Evolutionary conservation across 2,329 filamentous ascomycete genomes (phyloP).

Genomic region (Magnaporthiopsis rhizophila): DNA sequence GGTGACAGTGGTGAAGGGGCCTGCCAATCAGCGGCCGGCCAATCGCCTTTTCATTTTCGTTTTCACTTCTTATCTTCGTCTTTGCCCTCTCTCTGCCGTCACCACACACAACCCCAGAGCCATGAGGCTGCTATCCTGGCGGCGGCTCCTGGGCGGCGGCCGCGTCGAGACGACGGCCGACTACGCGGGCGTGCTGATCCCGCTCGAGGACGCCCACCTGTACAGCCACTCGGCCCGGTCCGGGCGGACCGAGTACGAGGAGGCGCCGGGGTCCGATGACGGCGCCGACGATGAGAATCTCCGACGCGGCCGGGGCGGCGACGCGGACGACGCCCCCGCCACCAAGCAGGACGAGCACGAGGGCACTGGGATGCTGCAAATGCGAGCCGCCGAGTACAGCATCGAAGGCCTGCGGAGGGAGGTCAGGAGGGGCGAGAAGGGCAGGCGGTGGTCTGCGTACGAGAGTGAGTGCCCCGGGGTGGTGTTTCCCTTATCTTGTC

Average conservation of each 20-base stretch:
- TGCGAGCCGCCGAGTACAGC: conserved; percentile 51
- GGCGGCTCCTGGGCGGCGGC: conserved; percentile 21
- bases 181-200: conserved; percentile 43
- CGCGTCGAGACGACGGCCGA: conserved; percentile 38
- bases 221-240: conserved; percentile 45
- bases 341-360: conserved; percentile 27
- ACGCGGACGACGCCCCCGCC: conserved; percentile 24
- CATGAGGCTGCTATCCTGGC: conserved; percentile 5
- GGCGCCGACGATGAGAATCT: conserved; percentile 20
- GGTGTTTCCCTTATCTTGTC: background rate
- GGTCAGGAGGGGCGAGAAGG: conserved; percentile 50
- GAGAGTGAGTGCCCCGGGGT: conserved; percentile 52
- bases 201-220: conserved; percentile 47
- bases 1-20: background rate
- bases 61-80: too few relatives aligned
- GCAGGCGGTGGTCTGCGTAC: conserved; percentile 57
- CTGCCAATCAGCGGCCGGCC: background rate
- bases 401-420: conserved; percentile 63
- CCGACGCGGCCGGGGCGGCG: conserved; percentile 13
- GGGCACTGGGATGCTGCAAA: conserved; percentile 43
- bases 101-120: background rate
- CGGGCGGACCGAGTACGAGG: conserved; percentile 36
- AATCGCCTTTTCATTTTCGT: background rate
- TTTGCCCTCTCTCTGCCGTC: too few relatives aligned
- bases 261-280: conserved; percentile 27